Base-by-base conservation (phyloP, 495 filamentous ascomycete species). In the Podospora pseudoanserina region DNA sequence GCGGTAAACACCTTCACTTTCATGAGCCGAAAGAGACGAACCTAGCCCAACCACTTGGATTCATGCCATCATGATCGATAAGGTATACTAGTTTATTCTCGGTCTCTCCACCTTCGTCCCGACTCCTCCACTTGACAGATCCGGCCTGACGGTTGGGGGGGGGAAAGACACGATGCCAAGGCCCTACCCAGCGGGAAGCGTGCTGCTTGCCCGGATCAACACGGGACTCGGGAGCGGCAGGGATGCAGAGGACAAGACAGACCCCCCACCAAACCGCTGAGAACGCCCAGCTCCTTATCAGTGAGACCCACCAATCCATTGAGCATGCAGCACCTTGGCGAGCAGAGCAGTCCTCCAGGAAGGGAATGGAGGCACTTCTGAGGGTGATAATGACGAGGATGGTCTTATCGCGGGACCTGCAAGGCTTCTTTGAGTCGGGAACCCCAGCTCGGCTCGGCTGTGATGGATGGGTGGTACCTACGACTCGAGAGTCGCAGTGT, bases 251-350 rank as follows among this genome's bases (percentile, higher is more conserved):
- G 39, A 49, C 39, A 49, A 49, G 39, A 49, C 39, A 49, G 15
- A 49, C 39, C 39, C 39, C 39, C 39, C 39, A 49, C 39, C 39
- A 49, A 49, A 49, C 39, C 39, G 39, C 39, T 49, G 39, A 49
- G 39, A 49, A 18, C 61, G 57, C 67, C 59, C 60, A 71, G 65
- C 20, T 56, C 39, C 73, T 75, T 75, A 75, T 75, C 73, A 68
- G 9, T 65, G 55, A 18, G 68, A 55, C 23, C 62, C 55, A 56
- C 63, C 64, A 20, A 34, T 65, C 39, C 68, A 69, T 66, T 62
- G 63, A 5, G 39, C 39, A 70, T 55, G 62, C n/a, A 16, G 30
- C 3, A 55, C 56, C 71, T 67, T 67, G 73, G 66, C 68, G 60
- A 49, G 39, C 44, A 53, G 59, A 63, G 58, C 53, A 68, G 20